Conservation (phyloP, 169 alveolate genomes). For the Theileria orientalis region DNA sequence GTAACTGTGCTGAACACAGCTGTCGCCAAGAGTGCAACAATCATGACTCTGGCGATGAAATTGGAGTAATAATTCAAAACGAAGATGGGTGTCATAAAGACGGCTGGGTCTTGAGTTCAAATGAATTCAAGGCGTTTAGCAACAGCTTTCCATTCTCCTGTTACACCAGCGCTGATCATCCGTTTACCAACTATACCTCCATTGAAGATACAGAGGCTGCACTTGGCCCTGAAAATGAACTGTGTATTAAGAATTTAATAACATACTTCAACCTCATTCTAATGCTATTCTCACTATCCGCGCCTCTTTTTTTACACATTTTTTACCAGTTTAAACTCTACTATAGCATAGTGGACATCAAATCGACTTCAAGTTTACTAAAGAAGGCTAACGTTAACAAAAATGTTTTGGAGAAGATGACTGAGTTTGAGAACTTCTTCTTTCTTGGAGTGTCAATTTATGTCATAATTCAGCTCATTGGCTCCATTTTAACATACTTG, state of each 20-base stretch:
- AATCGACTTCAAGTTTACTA: neutral
- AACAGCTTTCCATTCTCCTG: too few species aligned
- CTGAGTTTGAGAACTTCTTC: slow-evolving; percentile 58
- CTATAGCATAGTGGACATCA: neutral
- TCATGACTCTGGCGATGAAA: too few species aligned
- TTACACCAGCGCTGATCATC: too few species aligned
- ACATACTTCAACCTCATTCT: slow-evolving; percentile 17
- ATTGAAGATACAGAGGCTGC: too few species aligned
- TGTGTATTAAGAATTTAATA: slow-evolving; percentile 25
- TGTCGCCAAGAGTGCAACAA: too few species aligned
- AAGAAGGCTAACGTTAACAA: slow-evolving; percentile 2
- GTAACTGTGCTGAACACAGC: too few species aligned
- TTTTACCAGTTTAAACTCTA: slow-evolving; percentile 56
- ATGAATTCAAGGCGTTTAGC: too few species aligned
- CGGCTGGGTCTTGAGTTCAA: too few species aligned
- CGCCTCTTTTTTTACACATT: slow-evolving; percentile 46
- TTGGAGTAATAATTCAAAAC: too few species aligned
- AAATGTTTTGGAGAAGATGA: slow-evolving; percentile 19
- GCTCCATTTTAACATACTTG: slow-evolving; percentile 32
- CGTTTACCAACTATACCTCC: too few species aligned
- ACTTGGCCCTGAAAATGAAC: neutral
- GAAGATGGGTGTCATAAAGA: too few species aligned
- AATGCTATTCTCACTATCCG: slow-evolving; percentile 41
- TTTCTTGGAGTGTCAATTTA: slow-evolving; percentile 49
- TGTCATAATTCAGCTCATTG: slow-evolving; percentile 36